These are phyloP conservation scores for Microdochium paspali DNA, from an alignment of 2,329 filamentous ascomycete genomes.

Conservation along the genomic window DNA sequence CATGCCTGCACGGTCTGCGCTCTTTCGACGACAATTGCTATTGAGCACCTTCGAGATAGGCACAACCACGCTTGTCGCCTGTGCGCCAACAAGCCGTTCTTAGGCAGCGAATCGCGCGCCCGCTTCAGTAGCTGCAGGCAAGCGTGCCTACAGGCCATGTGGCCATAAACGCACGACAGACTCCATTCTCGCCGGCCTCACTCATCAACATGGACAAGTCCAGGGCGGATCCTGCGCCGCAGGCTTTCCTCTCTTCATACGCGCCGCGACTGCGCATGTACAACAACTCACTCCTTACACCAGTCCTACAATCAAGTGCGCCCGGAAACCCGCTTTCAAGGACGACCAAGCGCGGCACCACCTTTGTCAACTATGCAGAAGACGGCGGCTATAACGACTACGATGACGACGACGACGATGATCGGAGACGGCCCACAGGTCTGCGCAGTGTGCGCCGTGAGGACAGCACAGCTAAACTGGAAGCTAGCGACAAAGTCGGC, in stretches of 20 bases:
- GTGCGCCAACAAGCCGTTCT: no score
- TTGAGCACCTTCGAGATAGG: no score
- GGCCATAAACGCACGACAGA: neutral
- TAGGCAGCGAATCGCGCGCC: no score
- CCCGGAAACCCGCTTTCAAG: conserved; percentile 60
- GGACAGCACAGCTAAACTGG: conserved; percentile 54
- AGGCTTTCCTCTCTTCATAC: conserved; percentile 86
- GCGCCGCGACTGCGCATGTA: conserved; percentile 84
- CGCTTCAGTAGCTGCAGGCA: no score
- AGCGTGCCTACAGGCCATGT: neutral
- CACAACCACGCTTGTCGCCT: no score
- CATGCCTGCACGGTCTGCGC: no score
- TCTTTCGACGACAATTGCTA: no score
- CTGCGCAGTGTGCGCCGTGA: conserved; percentile 74
- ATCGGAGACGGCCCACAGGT: conserved; percentile 73
- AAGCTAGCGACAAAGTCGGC: conserved; percentile 66
- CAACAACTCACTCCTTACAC: conserved; percentile 83
- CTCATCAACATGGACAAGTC: conserved; percentile 29
- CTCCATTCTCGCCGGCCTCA: neutral
- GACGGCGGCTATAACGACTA: conserved; percentile 93
- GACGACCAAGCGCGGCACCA: conserved; percentile 95
- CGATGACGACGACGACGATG: conserved; percentile 62
- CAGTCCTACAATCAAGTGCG: conserved; percentile 63
- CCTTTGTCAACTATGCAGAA: conserved; percentile 95
- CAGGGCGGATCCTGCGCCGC: conserved; percentile 44